Evolutionary conservation across 495 filamentous ascomycete species (phyloP).

Genomic region (Polyplosphaeria fusca): DNA sequence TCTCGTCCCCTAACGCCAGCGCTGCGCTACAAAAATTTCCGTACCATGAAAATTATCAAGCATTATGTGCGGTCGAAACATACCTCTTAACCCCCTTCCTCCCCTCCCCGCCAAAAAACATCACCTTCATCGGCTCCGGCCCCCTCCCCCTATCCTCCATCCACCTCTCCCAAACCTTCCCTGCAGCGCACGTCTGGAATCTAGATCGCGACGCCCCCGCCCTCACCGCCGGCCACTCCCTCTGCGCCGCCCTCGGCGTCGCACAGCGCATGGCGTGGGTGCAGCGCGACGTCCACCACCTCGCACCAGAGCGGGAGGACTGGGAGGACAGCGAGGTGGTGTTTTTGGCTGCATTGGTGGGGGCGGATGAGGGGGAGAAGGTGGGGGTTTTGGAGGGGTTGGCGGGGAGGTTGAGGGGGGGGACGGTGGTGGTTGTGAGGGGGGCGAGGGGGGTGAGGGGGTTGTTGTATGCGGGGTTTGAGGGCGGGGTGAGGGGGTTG

Average conservation of each 20-base stretch:
- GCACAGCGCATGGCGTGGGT: slow-evolving; percentile 6
- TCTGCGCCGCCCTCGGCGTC: slow-evolving; percentile 24
- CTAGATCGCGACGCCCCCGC: slow-evolving; percentile 42
- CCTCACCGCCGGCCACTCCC: slow-evolving; percentile 31
- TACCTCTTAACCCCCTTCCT: slow-evolving; percentile 36
- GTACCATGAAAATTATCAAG: slow-evolving; percentile 47
- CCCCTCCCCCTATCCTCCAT: slow-evolving; percentile 45
- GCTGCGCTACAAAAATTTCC: slow-evolving; percentile 39
- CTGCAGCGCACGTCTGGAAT: slow-evolving; percentile 32
- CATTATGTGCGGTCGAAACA: slow-evolving; percentile 45
- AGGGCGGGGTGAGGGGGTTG: slow-evolving; percentile 35
- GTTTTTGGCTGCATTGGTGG: slow-evolving; percentile 49
- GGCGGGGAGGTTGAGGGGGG: slow-evolving; percentile 38
- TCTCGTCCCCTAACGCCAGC: not conserved
- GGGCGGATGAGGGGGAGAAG: slow-evolving; percentile 41
- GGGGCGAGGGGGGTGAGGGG: slow-evolving; percentile 45
- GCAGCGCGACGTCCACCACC: slow-evolving; percentile 23
- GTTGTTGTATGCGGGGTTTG: slow-evolving; percentile 44
- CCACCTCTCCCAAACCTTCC: slow-evolving; percentile 34
- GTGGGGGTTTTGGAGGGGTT: slow-evolving; percentile 37
- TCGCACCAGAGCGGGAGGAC: not conserved
- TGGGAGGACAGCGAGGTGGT: slow-evolving; percentile 44
- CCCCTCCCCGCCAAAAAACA: not conserved
- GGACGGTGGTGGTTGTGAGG: slow-evolving; percentile 44
- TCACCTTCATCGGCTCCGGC: slow-evolving; percentile 47